These are phyloP conservation scores for Acarospora socialis DNA, from an alignment of 2,329 filamentous ascomycete genomes.

Conservation along the genomic window DNA sequence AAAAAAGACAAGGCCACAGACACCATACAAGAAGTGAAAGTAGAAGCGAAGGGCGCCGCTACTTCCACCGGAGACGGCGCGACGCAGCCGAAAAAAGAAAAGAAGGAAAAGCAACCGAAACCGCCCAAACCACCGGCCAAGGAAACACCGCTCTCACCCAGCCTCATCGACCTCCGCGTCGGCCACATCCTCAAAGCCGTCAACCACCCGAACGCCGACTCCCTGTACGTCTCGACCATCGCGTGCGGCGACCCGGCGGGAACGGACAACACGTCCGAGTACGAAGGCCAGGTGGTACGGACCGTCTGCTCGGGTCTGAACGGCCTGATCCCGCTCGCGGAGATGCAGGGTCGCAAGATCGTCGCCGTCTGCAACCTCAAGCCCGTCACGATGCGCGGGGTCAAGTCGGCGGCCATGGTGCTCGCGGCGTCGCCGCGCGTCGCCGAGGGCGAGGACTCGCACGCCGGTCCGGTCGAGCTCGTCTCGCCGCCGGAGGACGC, in stretches of 20 bases:
- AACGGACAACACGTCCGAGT: conserved; percentile 77
- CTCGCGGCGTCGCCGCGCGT: conserved; percentile 78
- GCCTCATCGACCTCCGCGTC: conserved; percentile 85
- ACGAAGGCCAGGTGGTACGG: conserved; percentile 79
- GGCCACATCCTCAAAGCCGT: conserved; percentile 94
- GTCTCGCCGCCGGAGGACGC: conserved; percentile 67
- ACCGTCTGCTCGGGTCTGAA: conserved; percentile 97
- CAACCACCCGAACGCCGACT: conserved; percentile 93
- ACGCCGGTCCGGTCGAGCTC: conserved; percentile 83
- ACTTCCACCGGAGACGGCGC: conserved; percentile 22
- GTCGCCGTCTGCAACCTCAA: conserved; percentile 96
- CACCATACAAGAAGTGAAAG: conserved; percentile 36
- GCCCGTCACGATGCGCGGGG: conserved; percentile 95
- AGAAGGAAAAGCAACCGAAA: conserved; percentile 80
- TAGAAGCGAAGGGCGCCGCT: conserved; percentile 26
- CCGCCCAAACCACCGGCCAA: conserved; percentile 51
- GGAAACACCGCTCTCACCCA: conserved; percentile 64
- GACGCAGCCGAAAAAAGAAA: conserved; percentile 50
- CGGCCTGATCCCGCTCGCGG: conserved; percentile 77
- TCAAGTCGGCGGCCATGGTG: conserved; percentile 76
- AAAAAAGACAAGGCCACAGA: conserved; percentile 38
- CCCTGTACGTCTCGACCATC: conserved; percentile 87
- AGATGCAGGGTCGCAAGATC: conserved; percentile 95
- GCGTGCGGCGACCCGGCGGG: conserved; percentile 80
- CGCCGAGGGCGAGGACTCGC: conserved; percentile 67